Evolutionary conservation across 495 filamentous ascomycete species (phyloP).

Genomic region (Neohortaea acidophila): DNA sequence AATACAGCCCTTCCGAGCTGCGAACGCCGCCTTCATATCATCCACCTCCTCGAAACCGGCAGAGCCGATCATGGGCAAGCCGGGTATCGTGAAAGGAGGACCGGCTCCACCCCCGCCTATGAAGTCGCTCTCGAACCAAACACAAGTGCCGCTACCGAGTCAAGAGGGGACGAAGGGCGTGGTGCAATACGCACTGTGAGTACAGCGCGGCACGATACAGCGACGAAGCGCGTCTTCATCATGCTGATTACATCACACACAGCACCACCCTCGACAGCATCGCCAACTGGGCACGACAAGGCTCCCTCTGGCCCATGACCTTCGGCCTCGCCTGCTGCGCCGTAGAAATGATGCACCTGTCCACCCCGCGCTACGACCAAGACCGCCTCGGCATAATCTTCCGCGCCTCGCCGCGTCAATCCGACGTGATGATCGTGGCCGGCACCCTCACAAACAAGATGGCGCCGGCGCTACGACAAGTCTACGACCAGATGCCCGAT

Average conservation of each 20-base stretch:
- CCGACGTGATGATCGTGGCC: constrained; percentile 95
- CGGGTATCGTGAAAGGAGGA: constrained; percentile 24
- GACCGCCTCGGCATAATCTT: constrained; percentile 95
- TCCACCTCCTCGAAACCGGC: constrained; percentile 44
- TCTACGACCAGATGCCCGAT: constrained; percentile 97
- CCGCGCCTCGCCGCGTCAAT: constrained; percentile 86
- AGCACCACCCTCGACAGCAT: constrained; percentile 86
- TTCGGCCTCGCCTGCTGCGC: constrained; percentile 96
- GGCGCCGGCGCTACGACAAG: constrained; percentile 84
- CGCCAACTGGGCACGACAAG: constrained; percentile 87
- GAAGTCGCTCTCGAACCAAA: constrained; percentile 36
- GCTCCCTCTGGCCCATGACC: constrained; percentile 93
- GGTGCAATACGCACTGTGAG: constrained; percentile 91
- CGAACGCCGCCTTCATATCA: constrained; percentile 40
- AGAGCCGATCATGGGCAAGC: constrained; percentile 24
- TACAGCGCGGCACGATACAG: too few species aligned
- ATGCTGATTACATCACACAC: too few species aligned
- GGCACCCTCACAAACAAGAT: constrained; percentile 97
- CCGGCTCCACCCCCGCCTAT: constrained; percentile 28
- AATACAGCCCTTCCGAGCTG: constrained; percentile 43
- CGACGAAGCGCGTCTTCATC: too few species aligned
- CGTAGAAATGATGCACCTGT: constrained; percentile 97
- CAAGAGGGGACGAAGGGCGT: constrained; percentile 89
- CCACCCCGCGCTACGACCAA: constrained; percentile 89
- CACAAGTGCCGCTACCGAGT: constrained; percentile 73